Base-by-base conservation (phyloP, 129 eudicot genomes). In the Calendula officinalis region DNA sequence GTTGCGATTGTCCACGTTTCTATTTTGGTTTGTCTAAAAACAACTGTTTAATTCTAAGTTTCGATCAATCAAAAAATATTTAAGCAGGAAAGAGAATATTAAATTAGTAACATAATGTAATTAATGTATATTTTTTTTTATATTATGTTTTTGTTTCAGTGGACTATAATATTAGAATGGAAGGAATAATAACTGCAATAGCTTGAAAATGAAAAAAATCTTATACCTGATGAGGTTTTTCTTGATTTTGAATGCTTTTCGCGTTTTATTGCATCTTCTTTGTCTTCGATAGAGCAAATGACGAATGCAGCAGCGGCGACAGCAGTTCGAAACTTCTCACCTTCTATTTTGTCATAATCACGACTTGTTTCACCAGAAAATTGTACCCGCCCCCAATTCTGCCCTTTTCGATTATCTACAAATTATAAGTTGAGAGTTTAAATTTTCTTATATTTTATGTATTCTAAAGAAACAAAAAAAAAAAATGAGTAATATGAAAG, bases 281-380 rank as follows among this genome's bases (percentile, higher is more conserved):
- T 51, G 70, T 15, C 62, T 65, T 84, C 89, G 5, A 86, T 76
- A 12, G 89, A 77, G 9, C 32, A 69, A 35, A 90, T 66, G 39
- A 86, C 91, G 56, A 65, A 77, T 22, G 95, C 81, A 56, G 97
- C 97, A 7, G 97, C 97, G 3, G 97, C 92, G 38, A 90, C 77
- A 9, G 95, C 97, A 1, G 82, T 64, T 14, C 83, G 78, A 69
- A 81, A 86, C 45, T 86, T 91, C 0, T 46, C 76, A 37, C 71
- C 62, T 17, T 60, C 77, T 7, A 17, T 66, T 12, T 39, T 56
- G 27, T 80, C 76, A 37, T 76, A 41, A 7, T 81, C 83, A 50
- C 50, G 33, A 57, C 79, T 81, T 82, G 66, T 79, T 59, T 78
- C 71, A 10, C 82, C 66, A 4, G 95, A 85, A 43, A 66, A 62